phyloP scores from a whole-genome alignment of 805 yeast genomes.

The Vanderwaltozyma tropicalis region DNA sequence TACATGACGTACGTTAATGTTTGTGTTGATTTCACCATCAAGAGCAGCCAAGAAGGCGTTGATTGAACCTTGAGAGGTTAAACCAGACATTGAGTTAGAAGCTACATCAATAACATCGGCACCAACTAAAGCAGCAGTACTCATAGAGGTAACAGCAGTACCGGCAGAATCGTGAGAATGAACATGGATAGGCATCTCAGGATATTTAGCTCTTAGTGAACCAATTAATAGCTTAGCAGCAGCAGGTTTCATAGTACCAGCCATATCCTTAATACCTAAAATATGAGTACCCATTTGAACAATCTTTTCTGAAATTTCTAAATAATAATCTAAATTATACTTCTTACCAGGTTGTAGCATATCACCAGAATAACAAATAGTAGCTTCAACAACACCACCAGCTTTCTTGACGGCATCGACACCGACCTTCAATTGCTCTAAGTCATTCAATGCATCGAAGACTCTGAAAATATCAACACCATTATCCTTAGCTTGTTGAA shows the following conservation, averaged over 20 bases:
- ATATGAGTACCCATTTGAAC: slow-evolving; percentile 91
- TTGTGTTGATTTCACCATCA: slow-evolving; percentile 73
- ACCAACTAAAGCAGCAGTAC: slow-evolving; percentile 85
- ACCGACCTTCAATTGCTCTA: slow-evolving; percentile 93
- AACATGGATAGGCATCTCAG: slow-evolving; percentile 90
- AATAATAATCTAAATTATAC: slow-evolving; percentile 83
- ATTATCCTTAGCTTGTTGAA: slow-evolving; percentile 78
- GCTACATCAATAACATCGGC: slow-evolving; percentile 97
- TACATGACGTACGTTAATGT: slow-evolving; percentile 53
- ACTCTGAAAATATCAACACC: slow-evolving; percentile 97
- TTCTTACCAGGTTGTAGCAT: slow-evolving; percentile 91
- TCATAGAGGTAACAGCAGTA: slow-evolving; percentile 95
- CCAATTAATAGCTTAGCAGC: slow-evolving; percentile 79
- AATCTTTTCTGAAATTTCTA: slow-evolving; percentile 66
- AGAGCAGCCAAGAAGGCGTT: slow-evolving; percentile 83
- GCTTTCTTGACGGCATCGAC: slow-evolving; percentile 94
- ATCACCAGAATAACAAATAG: slow-evolving; percentile 96
- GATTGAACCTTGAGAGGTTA: slow-evolving; percentile 95
- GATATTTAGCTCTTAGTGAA: slow-evolving; percentile 71
- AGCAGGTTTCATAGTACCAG: slow-evolving; percentile 91
- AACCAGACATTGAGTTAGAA: slow-evolving; percentile 90
- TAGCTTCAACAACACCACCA: slow-evolving; percentile 97
- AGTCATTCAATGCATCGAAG: slow-evolving; percentile 90
- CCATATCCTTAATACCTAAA: slow-evolving; percentile 97
- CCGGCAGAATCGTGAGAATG: slow-evolving; percentile 99